Conservation (phyloP, 805 yeast genomes). For the Yarrowia bubula region DNA sequence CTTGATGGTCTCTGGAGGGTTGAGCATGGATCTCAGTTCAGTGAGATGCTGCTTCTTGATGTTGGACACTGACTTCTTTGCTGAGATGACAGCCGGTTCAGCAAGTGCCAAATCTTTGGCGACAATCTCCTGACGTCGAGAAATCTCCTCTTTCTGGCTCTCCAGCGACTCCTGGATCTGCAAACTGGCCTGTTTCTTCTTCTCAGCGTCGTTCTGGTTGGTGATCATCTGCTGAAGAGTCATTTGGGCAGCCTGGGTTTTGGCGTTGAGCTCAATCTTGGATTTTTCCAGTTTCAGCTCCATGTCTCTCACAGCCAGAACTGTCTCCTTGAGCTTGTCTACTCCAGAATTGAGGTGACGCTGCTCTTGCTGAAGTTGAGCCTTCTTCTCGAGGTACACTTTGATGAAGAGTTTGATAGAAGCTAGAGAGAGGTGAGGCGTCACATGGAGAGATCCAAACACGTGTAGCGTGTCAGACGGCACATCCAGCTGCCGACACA, state of each 20-base stretch:
- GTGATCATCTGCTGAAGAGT: constrained; percentile 73
- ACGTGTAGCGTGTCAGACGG: constrained; percentile 46
- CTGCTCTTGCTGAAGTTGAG: constrained; percentile 60
- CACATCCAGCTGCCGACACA: constrained; percentile 51
- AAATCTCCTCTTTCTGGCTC: constrained; percentile 62
- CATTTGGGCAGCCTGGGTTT: constrained; percentile 65
- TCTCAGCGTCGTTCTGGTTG: constrained; percentile 89
- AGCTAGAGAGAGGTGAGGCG: not conserved
- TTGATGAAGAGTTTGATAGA: constrained; percentile 42
- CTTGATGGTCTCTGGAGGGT: constrained; percentile 87
- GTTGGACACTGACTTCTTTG: constrained; percentile 84
- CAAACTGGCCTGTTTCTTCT: constrained; percentile 81
- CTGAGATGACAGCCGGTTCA: constrained; percentile 82
- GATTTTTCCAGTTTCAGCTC: constrained; percentile 55
- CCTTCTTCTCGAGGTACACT: constrained; percentile 46
- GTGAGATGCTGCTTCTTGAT: constrained; percentile 90
- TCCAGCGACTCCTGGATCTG: constrained; percentile 69
- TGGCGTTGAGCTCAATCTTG: constrained; percentile 48
- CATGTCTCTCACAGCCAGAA: constrained; percentile 63
- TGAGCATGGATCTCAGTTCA: constrained; percentile 82
- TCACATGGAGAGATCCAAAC: constrained; percentile 49
- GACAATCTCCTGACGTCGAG: constrained; percentile 53
- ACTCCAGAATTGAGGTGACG: constrained; percentile 72
- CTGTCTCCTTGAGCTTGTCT: constrained; percentile 72
- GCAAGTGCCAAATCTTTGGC: constrained; percentile 66